Conservation (phyloP, 495 filamentous ascomycete species). For the Aspergillus homomorphus region DNA sequence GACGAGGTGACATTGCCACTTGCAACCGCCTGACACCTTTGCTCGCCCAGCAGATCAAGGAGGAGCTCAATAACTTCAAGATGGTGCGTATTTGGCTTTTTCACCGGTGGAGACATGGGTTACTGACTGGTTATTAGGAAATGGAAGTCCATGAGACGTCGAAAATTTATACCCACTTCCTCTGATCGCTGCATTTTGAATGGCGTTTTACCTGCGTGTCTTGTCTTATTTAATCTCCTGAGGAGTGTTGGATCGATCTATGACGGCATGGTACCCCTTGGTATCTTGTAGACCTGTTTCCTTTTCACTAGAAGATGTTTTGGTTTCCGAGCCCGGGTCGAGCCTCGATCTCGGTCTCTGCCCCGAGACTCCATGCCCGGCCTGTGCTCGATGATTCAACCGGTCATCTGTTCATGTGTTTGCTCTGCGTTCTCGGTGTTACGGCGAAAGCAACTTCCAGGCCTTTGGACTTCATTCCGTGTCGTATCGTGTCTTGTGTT, state of each 20-base stretch:
- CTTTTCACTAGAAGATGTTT: conserved; percentile 22
- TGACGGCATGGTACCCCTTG: conserved; percentile 24
- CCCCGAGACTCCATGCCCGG: conserved; percentile 4
- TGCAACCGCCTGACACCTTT: conserved; percentile 97
- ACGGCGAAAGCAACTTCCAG: conserved; percentile 16
- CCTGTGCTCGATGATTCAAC: conserved; percentile 8
- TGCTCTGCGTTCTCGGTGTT: conserved; percentile 22
- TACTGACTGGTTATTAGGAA: conserved; percentile 62
- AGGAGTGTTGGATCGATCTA: conserved; percentile 28
- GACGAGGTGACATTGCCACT: conserved; percentile 92
- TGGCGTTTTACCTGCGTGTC: conserved; percentile 23
- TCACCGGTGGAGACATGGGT: background rate
- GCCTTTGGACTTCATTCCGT: conserved; percentile 14
- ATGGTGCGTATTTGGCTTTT: conserved; percentile 65
- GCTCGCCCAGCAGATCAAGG: conserved; percentile 98
- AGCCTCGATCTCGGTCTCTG: conserved; percentile 9
- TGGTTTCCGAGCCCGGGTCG: conserved; percentile 13
- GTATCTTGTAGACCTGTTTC: conserved; percentile 27
- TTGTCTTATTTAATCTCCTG: conserved; percentile 22
- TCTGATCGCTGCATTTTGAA: conserved; percentile 53
- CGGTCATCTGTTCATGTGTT: conserved; percentile 8
- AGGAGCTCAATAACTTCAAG: conserved; percentile 98
- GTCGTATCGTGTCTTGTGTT: conserved; percentile 10
- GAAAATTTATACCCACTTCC: conserved; percentile 99
- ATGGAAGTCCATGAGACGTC: conserved; percentile 99